Evolutionary conservation across 345 rosid species (phyloP).

Genomic region (Corchorus olitorius): DNA sequence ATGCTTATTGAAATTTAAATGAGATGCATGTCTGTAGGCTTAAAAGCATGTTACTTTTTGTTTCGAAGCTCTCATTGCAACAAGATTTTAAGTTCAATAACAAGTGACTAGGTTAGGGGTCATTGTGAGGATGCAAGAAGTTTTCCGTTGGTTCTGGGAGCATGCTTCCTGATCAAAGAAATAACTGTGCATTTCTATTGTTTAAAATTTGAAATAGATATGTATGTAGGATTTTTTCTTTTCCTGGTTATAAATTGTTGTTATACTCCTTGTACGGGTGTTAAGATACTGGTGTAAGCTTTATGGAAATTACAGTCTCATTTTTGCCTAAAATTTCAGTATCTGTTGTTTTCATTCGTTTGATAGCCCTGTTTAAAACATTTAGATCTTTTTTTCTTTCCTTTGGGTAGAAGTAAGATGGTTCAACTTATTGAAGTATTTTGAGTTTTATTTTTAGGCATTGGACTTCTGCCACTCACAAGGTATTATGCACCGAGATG

Average conservation of each 20-base stretch:
- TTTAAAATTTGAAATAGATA: constrained; percentile 2
- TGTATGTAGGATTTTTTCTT: background rate
- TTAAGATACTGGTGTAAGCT: background rate
- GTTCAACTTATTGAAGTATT: background rate
- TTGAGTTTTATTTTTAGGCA: constrained; percentile 53
- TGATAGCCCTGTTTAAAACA: background rate
- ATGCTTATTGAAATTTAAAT: background rate
- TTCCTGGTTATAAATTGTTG: background rate
- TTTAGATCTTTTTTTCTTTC: background rate
- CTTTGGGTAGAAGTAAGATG: background rate
- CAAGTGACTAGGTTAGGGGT: background rate
- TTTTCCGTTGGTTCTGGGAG: background rate
- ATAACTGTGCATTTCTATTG: background rate
- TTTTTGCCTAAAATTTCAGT: background rate
- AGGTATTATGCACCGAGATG: constrained; percentile 99
- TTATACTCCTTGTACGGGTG: background rate
- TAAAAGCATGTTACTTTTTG: background rate
- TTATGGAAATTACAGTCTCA: background rate
- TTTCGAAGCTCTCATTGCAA: background rate
- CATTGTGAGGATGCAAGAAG: background rate
- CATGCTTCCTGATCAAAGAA: background rate
- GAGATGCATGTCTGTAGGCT: background rate
- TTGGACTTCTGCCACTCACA: constrained; percentile 97
- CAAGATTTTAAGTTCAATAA: background rate
- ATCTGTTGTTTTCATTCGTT: background rate